These are phyloP conservation scores for Microbotryum saponariae DNA, from an alignment of 1,284 basidiomycete species.

Conservation along the genomic window DNA sequence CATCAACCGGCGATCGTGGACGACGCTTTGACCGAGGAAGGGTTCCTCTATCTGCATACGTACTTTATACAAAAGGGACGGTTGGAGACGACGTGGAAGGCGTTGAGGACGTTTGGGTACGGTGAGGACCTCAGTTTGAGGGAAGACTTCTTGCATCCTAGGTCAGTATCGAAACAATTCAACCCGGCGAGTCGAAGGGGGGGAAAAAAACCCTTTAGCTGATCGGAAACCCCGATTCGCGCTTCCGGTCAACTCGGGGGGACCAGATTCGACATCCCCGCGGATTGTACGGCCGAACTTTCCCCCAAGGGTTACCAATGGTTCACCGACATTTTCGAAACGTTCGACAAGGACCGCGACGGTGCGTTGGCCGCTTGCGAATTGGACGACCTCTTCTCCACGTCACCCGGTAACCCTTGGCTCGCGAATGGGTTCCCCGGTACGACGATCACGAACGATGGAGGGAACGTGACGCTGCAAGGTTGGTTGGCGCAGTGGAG, in stretches of 20 bases:
- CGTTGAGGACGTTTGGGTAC: slow-evolving; percentile 89
- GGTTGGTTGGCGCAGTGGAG: slow-evolving; percentile 99
- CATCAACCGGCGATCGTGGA: slow-evolving; percentile 59
- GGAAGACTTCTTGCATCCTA: slow-evolving; percentile 78
- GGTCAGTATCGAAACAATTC: slow-evolving; percentile 48
- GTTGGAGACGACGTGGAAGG: slow-evolving; percentile 96
- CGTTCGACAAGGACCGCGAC: slow-evolving; percentile 96
- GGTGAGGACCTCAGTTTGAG: slow-evolving; percentile 84
- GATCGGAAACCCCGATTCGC: not conserved
- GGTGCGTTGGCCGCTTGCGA: slow-evolving; percentile 82
- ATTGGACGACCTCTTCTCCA: slow-evolving; percentile 80
- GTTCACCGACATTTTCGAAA: slow-evolving; percentile 94
- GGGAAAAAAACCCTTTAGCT: too few relatives aligned
- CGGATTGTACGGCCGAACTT: slow-evolving; percentile 90
- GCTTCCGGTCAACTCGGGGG: too few relatives aligned
- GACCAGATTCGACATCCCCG: slow-evolving; percentile 76
- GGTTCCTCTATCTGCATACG: slow-evolving; percentile 91
- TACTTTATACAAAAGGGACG: slow-evolving; percentile 95
- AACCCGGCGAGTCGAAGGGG: too few relatives aligned
- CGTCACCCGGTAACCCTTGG: slow-evolving; percentile 94
- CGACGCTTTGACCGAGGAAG: slow-evolving; percentile 77
- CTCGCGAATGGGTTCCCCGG: slow-evolving; percentile 74
- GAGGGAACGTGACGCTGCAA: slow-evolving; percentile 84
- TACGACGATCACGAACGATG: slow-evolving; percentile 81
- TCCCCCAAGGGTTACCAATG: slow-evolving; percentile 91